These are phyloP conservation scores for Exophiala spinifera DNA, from an alignment of 2,329 filamentous ascomycete species.

Conservation along the genomic window DNA sequence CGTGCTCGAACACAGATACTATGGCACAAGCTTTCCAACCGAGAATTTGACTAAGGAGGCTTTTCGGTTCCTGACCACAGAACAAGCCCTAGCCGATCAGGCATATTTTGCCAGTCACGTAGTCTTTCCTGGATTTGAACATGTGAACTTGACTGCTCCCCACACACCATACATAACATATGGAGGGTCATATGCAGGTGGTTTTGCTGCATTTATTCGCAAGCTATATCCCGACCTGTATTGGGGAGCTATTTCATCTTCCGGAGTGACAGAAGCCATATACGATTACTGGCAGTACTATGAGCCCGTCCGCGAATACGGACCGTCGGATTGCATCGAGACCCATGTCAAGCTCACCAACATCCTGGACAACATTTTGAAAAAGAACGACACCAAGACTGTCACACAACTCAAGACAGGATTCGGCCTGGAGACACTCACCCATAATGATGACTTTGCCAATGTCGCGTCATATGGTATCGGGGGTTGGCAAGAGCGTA, in stretches of 20 bases:
- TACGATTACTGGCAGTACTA: conserved; percentile 71
- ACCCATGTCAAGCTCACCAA: conserved; percentile 61
- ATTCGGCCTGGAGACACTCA: conserved; percentile 42
- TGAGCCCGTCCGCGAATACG: conserved; percentile 56
- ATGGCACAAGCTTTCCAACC: conserved; percentile 71
- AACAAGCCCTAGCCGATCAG: conserved; percentile 76
- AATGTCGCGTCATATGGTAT: conserved; percentile 45
- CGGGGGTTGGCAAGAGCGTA: conserved; percentile 52
- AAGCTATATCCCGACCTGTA: conserved; percentile 74
- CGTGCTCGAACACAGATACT: conserved; percentile 83
- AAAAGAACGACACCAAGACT: conserved; percentile 45
- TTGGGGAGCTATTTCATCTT: conserved; percentile 76
- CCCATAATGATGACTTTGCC: conserved; percentile 54
- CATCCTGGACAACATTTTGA: conserved; percentile 58
- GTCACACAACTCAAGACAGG: conserved; percentile 50
- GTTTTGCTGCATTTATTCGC: conserved; percentile 72
- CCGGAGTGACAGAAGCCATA: conserved; percentile 73
- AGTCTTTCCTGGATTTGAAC: conserved; percentile 66
- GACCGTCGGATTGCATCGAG: conserved; percentile 60
- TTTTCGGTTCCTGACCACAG: conserved; percentile 76
- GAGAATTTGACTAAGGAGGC: conserved; percentile 65
- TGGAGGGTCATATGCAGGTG: conserved; percentile 80
- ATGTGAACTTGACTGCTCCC: conserved; percentile 63
- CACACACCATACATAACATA: conserved; percentile 73
- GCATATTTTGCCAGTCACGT: conserved; percentile 76